Base-by-base conservation (phyloP, 768 basidiomycete genomes). In the Suillus occidentalis region DNA sequence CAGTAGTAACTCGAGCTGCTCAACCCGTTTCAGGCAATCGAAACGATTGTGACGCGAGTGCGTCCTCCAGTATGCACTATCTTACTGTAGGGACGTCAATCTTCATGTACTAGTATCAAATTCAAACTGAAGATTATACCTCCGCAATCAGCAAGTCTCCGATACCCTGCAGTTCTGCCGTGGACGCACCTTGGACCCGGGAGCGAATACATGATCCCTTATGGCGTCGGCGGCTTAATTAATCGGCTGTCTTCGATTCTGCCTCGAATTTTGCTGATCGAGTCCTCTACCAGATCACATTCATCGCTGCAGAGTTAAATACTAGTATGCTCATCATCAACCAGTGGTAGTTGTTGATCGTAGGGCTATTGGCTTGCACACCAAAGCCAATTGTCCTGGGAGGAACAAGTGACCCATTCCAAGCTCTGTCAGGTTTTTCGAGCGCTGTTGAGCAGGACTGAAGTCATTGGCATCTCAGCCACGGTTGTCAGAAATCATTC, bases 181-280 rank as follows among this genome's bases (percentile, higher is more conserved):
- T 36, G 34, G 34, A 36, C 34, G 67, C 78, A 80, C 12, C 75
- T 80, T 18, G 86, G 84, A 2, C 74, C 81, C 86, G 84, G 84
- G 78, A 82, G 64, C 77, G 83, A n/a, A 79, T 89, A 59, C 81
- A 80, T 53, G 80, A 88, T 47, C 73, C 81, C 8, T 73, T 78
- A 20, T 82, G 84, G 65, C 82, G 85, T 6, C 83, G 84, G 40
- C 81, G 88, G 60, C 82, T 92, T 49, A 31, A 31, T 31, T 31
- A 4, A 31, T 31, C 31, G 84, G 88, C 28, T 3, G 28, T 13
- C 71, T 93, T 63, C 82, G 85, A 28, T 86, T 92, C 72, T 85
- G 87, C 77, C 80, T 81, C 53, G 82, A 76, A 56, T 72, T 87
- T 20, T 80, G n/a, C 71, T 78, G 12, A 70, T 72, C 43, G 67